These are phyloP conservation scores for Eragrostis curvula DNA, from an alignment of 176 grass and related monocot species.

Conservation along the genomic window DNA sequence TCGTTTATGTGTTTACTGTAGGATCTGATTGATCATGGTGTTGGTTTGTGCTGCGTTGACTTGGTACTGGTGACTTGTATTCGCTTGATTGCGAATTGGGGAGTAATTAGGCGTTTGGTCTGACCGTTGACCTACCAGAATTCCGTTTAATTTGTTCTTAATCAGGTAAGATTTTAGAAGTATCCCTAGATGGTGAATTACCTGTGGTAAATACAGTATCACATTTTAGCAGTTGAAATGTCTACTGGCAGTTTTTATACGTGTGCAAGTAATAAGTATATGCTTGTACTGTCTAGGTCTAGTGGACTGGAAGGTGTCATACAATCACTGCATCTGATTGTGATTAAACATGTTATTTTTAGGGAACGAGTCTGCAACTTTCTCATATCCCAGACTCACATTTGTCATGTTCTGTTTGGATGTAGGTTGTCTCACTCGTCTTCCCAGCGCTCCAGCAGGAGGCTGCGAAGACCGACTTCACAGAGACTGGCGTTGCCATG, in stretches of 20 bases:
- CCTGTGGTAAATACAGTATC: too few relatives aligned
- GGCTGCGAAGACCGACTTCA: too few relatives aligned
- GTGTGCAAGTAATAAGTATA: neutral
- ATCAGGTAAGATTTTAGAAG: neutral
- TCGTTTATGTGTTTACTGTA: neutral
- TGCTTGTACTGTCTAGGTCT: neutral
- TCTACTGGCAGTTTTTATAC: neutral
- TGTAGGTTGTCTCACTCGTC: too few relatives aligned
- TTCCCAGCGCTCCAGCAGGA: too few relatives aligned
- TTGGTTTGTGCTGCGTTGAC: slow-evolving; percentile 17
- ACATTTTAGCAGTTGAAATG: neutral
- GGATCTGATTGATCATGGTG: neutral
- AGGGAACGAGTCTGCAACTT: too few relatives aligned
- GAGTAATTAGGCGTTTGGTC: neutral
- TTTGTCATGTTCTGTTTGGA: too few relatives aligned
- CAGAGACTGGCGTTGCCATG: too few relatives aligned
- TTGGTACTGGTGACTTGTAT: neutral
- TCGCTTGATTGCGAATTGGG: neutral
- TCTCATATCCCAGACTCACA: neutral
- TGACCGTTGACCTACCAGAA: neutral
- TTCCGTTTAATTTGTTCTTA: neutral
- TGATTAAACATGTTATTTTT: neutral
- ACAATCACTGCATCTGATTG: neutral
- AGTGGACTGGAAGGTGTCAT: neutral
- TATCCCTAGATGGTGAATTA: neutral